Conservation (phyloP, 495 filamentous ascomycete genomes). For the Xylaria acuta region DNA sequence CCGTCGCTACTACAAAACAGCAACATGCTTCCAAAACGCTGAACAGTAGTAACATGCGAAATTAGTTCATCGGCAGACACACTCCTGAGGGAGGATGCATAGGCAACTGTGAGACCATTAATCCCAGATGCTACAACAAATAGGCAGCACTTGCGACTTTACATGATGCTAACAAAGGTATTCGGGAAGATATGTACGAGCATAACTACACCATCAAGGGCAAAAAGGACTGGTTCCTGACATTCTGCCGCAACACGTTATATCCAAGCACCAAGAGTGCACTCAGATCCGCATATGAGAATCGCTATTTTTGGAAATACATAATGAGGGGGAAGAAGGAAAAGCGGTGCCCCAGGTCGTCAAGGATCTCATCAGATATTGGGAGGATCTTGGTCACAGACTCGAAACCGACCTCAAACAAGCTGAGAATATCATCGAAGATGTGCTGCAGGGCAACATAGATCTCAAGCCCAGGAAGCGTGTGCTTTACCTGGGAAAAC, state of each 20-base stretch:
- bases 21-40: too few species aligned
- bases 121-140: too few species aligned
- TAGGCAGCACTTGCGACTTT: neutral
- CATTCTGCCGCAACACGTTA: neutral
- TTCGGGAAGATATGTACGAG: neutral
- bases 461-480: neutral
- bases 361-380: neutral
- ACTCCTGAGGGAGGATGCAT: too few species aligned
- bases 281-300: too few species aligned
- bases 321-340: neutral
- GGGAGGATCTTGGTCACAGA: neutral
- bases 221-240: neutral
- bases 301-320: too few species aligned
- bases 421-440: neutral
- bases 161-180: neutral
- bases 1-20: too few species aligned
- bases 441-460: neutral
- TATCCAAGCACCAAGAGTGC: too few species aligned
- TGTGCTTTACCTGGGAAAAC: neutral
- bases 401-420: neutral
- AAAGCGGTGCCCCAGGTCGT: neutral
- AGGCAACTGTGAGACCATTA: too few species aligned
- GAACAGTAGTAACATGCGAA: too few species aligned
- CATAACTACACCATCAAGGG: neutral
- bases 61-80: too few species aligned